A percentile compares a stretch with the other conserved stretches of the same genome.
phyloP scores from a whole-genome alignment of 2,329 filamentous ascomycete species.

The Hymenoscyphus salicellus region DNA sequence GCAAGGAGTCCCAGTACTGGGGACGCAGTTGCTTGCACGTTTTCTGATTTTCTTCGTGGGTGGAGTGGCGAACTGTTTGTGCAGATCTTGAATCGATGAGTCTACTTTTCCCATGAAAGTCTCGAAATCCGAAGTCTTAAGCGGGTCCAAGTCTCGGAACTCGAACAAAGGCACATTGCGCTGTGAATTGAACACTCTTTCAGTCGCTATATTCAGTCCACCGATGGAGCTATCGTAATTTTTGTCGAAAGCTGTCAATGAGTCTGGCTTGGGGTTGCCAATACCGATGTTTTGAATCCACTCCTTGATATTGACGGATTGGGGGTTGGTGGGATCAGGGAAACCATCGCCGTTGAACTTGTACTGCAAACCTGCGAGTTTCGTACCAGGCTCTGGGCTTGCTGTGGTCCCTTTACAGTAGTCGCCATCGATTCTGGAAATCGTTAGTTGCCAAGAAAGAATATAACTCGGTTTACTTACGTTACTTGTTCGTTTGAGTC shows the following conservation, averaged over 20 bases:
- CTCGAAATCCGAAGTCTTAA: conserved; percentile 3
- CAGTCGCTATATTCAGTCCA: conserved; percentile 1
- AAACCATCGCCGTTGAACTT: neutral
- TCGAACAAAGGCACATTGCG: conserved; percentile 13
- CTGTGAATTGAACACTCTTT: conserved; percentile 9
- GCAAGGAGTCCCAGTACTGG: no score
- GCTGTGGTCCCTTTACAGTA: neutral
- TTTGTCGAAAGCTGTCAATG: conserved; percentile 4
- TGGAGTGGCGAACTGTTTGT: conserved; percentile 8
- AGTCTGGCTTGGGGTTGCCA: neutral
- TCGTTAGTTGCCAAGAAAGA: conserved; percentile 2
- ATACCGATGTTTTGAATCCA: neutral
- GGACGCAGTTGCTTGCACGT: neutral
- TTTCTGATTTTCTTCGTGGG: conserved; percentile 5
- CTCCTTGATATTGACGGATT: neutral
- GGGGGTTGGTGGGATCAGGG: neutral
- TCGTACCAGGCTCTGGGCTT: neutral
- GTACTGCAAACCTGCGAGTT: neutral
- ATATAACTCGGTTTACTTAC: conserved; percentile 8
- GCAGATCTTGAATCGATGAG: conserved; percentile 6
- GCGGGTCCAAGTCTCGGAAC: conserved; percentile 6
- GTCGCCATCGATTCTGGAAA: neutral
- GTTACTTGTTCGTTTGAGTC: neutral
- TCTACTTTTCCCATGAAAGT: conserved; percentile 8
- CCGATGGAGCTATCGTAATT: conserved; percentile 7